Evolutionary conservation across 306 rosid species (phyloP), one percentile per base, ranked within the genome.

Genomic region (Cicer yamashitae): DNA sequence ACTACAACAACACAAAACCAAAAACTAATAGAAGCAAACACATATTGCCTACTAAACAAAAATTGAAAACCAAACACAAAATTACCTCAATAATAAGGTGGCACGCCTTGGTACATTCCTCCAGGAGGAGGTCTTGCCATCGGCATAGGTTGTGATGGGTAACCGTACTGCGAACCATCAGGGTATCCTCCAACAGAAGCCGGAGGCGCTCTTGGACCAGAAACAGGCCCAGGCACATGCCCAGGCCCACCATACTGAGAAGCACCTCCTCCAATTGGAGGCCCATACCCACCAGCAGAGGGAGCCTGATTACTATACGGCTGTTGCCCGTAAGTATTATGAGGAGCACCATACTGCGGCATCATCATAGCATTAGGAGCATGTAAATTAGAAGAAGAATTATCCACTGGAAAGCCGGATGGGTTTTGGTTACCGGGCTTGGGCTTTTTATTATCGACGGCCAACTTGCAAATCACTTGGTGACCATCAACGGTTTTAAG

Each of bases 51-150:
- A 60, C 25, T 53, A 54, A 22, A 67, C 7, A 39, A 43, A 8
- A 57, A 56, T 8, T 47, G 9, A 75, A 65, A 59, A 20, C 13
- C 51, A 60, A 72, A 52, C 60, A 71, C 67, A 11, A 52, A 15
- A 37, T 82, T 94, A 94, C 99, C 99, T 94, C 92, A 91, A 84
- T 86, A 94, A 77, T 94, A 94, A 18, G 91, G 96, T 4, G 96
- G 97, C 70, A 73, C 86, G 79, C 86, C 91, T 56, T 87, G 99
- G 82, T 90, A 90, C 96, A 94, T 90, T 58, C 96, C 99, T 3
- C 96, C 97, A 6, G 90, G 90, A 1, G 94, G 89, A 73, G 83
- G 87, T 77, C 96, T 91, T 1, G 86, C 89, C 62, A 97, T 77
- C 69, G 92, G 82, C 54, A 58, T 44, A 25, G 75, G 90, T 80